phyloP scores from a whole-genome alignment of 1,284 basidiomycete species.

The Ceratobasidium theobromae region DNA sequence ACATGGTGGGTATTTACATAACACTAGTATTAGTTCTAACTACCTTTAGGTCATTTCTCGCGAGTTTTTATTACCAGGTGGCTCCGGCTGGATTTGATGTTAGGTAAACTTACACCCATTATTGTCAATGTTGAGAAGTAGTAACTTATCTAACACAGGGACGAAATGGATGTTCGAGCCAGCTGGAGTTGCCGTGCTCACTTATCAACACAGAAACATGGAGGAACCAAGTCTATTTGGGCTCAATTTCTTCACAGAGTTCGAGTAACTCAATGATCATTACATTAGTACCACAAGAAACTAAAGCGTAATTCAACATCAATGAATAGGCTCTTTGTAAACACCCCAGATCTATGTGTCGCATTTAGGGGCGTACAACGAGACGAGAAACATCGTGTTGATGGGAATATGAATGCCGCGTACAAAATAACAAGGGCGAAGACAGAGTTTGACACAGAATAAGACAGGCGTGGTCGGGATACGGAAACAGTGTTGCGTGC shows the following conservation, averaged over 20 bases:
- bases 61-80: constrained; percentile 31
- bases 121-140: neutral
- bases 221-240: constrained; percentile 28
- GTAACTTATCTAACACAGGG: neutral
- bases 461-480: constrained; percentile 10
- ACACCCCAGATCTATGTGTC: constrained; percentile 22
- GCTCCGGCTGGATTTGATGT: constrained; percentile 21
- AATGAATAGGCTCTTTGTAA: constrained; percentile 6
- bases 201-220: constrained; percentile 28
- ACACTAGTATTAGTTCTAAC: neutral
- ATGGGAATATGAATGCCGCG: constrained; percentile 23
- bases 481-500: constrained; percentile 17
- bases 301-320: constrained; percentile 21
- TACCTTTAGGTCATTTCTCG: constrained; percentile 24
- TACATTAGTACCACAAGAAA: constrained; percentile 31
- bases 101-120: neutral
- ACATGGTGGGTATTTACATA: neutral
- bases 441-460: constrained; percentile 8
- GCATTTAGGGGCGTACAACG: neutral
- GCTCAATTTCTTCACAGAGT: constrained; percentile 23
- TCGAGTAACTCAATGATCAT: constrained; percentile 24
- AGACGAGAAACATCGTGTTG: constrained; percentile 24
- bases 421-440: constrained; percentile 23
- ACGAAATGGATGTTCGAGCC: constrained; percentile 30
- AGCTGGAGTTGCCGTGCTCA: constrained; percentile 26